Evolutionary conservation across 208 protist genomes (phyloP), one percentile per base, ranked within the genome.

Genomic region (Acanthamoeba healyi): DNA sequence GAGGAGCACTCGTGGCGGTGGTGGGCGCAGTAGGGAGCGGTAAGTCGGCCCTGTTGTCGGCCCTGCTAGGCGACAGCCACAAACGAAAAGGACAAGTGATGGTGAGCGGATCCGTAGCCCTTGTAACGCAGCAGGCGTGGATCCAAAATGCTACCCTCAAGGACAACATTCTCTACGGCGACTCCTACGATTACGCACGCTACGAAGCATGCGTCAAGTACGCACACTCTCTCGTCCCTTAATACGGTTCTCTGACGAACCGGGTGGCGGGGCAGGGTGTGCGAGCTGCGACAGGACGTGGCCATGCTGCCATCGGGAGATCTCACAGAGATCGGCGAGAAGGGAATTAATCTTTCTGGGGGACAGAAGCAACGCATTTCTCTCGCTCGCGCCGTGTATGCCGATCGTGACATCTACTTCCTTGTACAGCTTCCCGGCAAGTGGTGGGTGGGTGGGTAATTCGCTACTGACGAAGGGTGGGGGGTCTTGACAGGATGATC

Each of bases 91-190:
- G 95, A 3, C n/a, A 81, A 17, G 44, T 97, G n/a, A 44, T 9
- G 2, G 79, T 96, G 12, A 26, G 67, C 17, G 97, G 97, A 3
- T 32, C 5, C 6, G 79, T 98, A 22, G 98, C 97, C 0, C 98
- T 98, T 70, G 96, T 98, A 15, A 86, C 98, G 29, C 98, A 99
- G 94, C 94, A 97, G 94, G 94, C 97, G 19, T 99, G 97, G 96
- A 98, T 98, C 26, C 88, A 96, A 7, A 98, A 97, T 87, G 87
- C 93, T 10, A 98, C 98, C 3, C 29, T 99, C 7, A 77, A 79
- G 15, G 97, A 99, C 19, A 99, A 99, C 93, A 98, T 99, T 79
- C 63, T 98, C n/a, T 98, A 98, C 87, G 98, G 98, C n/a, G n/a
- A n/a, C n/a, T n/a, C n/a, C n/a, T n/a, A n/a, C n/a, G n/a, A n/a